phyloP scores from a whole-genome alignment of 169 alveolate species.

The Plasmodium yoelii region DNA sequence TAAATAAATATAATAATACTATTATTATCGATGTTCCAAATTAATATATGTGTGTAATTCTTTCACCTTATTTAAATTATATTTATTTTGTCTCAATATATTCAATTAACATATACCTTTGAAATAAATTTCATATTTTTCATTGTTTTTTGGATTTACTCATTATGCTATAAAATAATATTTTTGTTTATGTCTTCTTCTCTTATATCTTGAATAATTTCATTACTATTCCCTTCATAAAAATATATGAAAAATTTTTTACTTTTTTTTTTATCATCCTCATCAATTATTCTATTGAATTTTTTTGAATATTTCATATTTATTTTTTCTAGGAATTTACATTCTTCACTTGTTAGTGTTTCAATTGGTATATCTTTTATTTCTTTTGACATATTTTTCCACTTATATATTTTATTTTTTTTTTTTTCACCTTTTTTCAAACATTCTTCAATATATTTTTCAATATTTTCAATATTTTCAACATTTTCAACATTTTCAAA shows the following conservation, averaged over 20 bases:
- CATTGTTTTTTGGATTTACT: too few relatives aligned
- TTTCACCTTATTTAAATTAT: too few relatives aligned
- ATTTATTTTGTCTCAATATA: too few relatives aligned
- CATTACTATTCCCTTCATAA: conserved; percentile 16
- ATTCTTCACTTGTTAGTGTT: neutral
- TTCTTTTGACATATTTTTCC: neutral
- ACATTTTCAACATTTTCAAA: too few relatives aligned
- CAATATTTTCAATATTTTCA: neutral
- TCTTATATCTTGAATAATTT: conserved; percentile 9
- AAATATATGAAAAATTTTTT: conserved; percentile 12
- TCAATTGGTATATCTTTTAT: neutral
- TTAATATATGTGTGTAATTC: too few relatives aligned
- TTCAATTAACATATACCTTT: too few relatives aligned
- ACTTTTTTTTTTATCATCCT: neutral
- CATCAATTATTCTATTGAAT: too few relatives aligned
- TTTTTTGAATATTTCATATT: neutral
- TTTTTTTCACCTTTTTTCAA: neutral
- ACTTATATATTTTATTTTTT: neutral
- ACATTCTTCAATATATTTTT: neutral
- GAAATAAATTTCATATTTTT: too few relatives aligned
- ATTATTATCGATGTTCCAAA: too few relatives aligned
- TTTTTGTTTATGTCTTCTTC: conserved; percentile 20
- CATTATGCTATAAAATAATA: too few relatives aligned
- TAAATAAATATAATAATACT: too few relatives aligned
- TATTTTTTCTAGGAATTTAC: neutral